Evolutionary conservation across 2,329 filamentous ascomycete genomes (phyloP), one percentile per base, ranked within the genome.

Genomic region (Parascedosporium putredinis): DNA sequence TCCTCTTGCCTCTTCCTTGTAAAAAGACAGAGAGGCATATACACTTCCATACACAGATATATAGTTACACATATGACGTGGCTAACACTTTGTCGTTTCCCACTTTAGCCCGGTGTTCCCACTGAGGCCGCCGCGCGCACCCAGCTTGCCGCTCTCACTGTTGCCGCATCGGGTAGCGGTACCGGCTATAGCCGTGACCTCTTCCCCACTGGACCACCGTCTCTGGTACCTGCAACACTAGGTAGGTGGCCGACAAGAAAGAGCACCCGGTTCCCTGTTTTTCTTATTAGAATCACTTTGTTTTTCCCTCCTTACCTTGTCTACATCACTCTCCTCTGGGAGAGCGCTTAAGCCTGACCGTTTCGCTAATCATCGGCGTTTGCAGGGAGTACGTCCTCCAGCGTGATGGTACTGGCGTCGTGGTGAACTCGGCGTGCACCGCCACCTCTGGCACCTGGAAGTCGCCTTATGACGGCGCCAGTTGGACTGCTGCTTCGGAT

Each of bases 171-270:
- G 38, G 74, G 73, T 31, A 72, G 78, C 47, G 72, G 75, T 44
- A 68, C 66, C 52, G 70, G 70, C 18, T 88, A 89, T 66, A 68
- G 74, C 51, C 81, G 86, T 48, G 74, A 78, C 57, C 66, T 82
- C 48, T 90, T 90, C 67, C 82, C 81, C 79, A 82, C 64, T 89
- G 85, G 85, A 76, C 74, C 56, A 82, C 78, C 25, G 74, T 81
- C 57, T 68, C 65, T 12, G 84, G 83, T 7, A 65, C 67, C 4
- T 93, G 87, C 74, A 82, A 88, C 67, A 85, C 85, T 18, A 71
- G 76, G 71, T 73, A 36, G 27, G 46, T n/a, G n/a, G n/a, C n/a
- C n/a, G n/a, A n/a, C n/a, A n/a, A n/a, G n/a, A n/a, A n/a, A n/a
- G n/a, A n/a, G n/a, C n/a, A n/a, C n/a, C n/a, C n/a, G n/a, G n/a